Base-by-base conservation (phyloP, 208 protist genomes). In the Willaertia magna region DNA sequence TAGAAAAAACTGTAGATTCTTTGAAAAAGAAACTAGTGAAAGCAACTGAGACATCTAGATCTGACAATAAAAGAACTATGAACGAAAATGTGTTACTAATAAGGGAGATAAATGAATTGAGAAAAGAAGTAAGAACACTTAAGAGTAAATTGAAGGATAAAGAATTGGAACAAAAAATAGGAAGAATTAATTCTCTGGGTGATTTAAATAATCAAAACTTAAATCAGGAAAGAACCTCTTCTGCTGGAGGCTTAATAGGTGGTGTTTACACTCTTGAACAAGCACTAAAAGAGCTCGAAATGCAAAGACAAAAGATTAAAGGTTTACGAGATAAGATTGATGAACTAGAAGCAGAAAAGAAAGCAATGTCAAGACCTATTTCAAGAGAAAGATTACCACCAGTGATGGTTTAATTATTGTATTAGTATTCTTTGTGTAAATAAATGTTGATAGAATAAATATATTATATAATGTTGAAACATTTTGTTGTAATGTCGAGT, bases 31-130 rank as follows among this genome's bases (percentile, higher is more conserved):
- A 97, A 88, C 93, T 97, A 52, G 91, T 91, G 55, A 97, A 98
- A 90, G 95, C 97, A 88, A 90, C 93, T 59, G 95, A 98, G 88
- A 95, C 94, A 74, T 95, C 95, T 89, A 92, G 92, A 67, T 84
- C 88, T 0, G 96, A 97, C 85, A 94, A 91, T 83, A 93, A 90
- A 74, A 93, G 95, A 83, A 97, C 98, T 87, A 97, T 95, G 46
- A 88, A 93, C 12, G 97, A 98, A 90, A 98, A 98, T 88, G 94
- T 98, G 2, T 90, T 94, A 67, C 92, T 98, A 7, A 95, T 98
- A 79, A 51, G 48, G 16, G 96, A 98, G 90, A 97, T 98, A 88
- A 98, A 98, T 89, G 94, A 97, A 79, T 90, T 98, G 81, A 93
- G 97, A 55, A 94, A 96, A 83, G 97, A 98, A 90, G 94, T 97